A percentile compares a stretch with the other conserved stretches of the same genome.
These are phyloP conservation scores for Pisolithus marmoratus DNA, from an alignment of 768 basidiomycete genomes.

Conservation along the genomic window DNA sequence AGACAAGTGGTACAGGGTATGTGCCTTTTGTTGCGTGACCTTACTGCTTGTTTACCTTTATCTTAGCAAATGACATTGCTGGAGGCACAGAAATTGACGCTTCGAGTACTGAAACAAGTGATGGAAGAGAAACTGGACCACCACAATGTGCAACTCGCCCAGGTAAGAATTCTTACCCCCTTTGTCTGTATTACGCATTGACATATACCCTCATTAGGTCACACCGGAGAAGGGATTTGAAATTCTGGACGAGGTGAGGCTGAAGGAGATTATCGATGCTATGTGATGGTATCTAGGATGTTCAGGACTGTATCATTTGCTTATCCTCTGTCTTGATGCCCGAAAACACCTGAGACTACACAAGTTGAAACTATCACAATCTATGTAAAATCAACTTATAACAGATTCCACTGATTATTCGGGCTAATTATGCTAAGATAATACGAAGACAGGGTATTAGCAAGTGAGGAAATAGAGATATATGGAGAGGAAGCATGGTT, in stretches of 20 bases:
- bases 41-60: slow-evolving; percentile 1
- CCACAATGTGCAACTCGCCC: slow-evolving; percentile 96
- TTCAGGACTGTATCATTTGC: slow-evolving; percentile 11
- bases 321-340: not conserved
- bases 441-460: slow-evolving; percentile 11
- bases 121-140: slow-evolving; percentile 99
- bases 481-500: not conserved
- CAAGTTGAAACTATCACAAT: no score
- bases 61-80: slow-evolving; percentile 84
- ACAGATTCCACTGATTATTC: not conserved
- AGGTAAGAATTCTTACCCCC: slow-evolving; percentile 44
- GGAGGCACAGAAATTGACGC: slow-evolving; percentile 82
- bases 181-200: not conserved
- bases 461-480: slow-evolving; percentile 3
- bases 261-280: slow-evolving; percentile 81
- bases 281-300: slow-evolving; percentile 45
- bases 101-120: slow-evolving; percentile 94
- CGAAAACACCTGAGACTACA: no score
- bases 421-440: not conserved
- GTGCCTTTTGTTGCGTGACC: slow-evolving; percentile 7
- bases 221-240: slow-evolving; percentile 79
- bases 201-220: slow-evolving; percentile 45
- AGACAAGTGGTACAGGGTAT: slow-evolving; percentile 93
- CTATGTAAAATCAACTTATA: not conserved
- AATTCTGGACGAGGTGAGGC: slow-evolving; percentile 73